Base-by-base conservation (phyloP, 2,329 filamentous ascomycete genomes). In the Pseudogymnoascus sp. region DNA sequence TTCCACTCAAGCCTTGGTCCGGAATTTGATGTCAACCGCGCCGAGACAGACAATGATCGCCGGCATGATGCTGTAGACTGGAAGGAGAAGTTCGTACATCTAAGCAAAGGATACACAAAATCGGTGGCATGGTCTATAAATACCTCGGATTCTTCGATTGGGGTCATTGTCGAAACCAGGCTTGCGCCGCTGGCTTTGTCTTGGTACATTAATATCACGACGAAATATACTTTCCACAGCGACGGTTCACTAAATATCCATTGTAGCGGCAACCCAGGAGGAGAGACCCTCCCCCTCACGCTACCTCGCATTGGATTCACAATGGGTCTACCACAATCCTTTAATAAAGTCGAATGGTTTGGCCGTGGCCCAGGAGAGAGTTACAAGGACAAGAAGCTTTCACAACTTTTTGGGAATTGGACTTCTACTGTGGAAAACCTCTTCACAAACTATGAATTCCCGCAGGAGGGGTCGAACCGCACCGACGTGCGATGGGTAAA, bases 381-480 rank as follows among this genome's bases (percentile, higher is more conserved):
- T 10, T 84, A 83, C 71, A 76, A 74, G 60, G 82, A 84, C 71
- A 81, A 76, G 67, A 81, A 82, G 63, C 66, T 77, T 10, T 78
- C 77, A 0, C 78, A 80, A 59, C 72, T 70, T 1, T 69, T 81
- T 0, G 80, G 77, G 0, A 73, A 75, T 63, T 78, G 71, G 34
- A 68, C 68, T 3, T 67, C 70, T 0, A 67, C 62, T 11, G 70
- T 80, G 4, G 75, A 77, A 6, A 74, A 77, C 1, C 73, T 84
- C 11, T 79, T 76, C 71, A 74, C 77, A 1, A 71, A 74, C 11
- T 83, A 82, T 63, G 82, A 84, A 25, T 79, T 78, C 37, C 82
- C 82, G 0, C 82, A 84, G 67, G 82, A 84, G 65, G 79, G 77
- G 63, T 78, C 80, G 1, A 84, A 84, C 67, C 75, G 79, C 4